Base-by-base conservation (phyloP, 108 stramenopile genomes). In the Fragilaria crotonensis region DNA sequence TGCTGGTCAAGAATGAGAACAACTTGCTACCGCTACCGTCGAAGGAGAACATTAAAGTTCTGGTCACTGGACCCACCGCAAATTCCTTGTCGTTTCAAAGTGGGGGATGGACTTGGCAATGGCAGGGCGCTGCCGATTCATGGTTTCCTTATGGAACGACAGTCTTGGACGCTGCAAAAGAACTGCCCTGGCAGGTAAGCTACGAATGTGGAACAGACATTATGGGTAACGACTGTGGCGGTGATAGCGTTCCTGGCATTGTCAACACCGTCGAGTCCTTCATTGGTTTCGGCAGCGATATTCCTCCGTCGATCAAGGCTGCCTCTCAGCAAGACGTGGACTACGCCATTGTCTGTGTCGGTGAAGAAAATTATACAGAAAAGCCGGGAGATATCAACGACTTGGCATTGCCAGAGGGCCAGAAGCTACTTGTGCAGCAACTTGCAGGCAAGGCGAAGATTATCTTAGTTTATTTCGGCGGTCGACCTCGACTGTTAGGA, bases 41-140 rank as follows among this genome's bases (percentile, higher is more conserved):
- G 4, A 26, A 21, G 22, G 11, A 25, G 54, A 28, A 27, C 18
- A 33, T 78, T 4, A 74, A 75, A 45, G 52, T 94, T 22, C 62
- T 87, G 9, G 64, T 94, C 25, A 87, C 88, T 32, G 93, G 93
- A 22, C 93, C 87, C 19, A 85, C 83, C 19, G 64, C 72, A 17
- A 62, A 85, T 54, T 79, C 76, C n/a, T 33, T 80, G 11, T 45
- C 48, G 14, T 78, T 64, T 30, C 83, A 70, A 30, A 63, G 69
- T 27, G 85, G 84, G 33, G 89, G 85, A 7, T 94, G 93, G 93
- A 84, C 87, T 9, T 67, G 78, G 9, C 70, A 83, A 64, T 94
- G 93, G 93, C 93, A 94, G 65, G 92, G 87, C 25, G 67, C 70
- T 28, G 72, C 70, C 48, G 54, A 59, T 21, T 23, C 65, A 23